A percentile compares a stretch with the other conserved stretches of the same genome.
Evolutionary conservation across 2,329 filamentous ascomycete genomes (phyloP).

Genomic region (Raffaelea deltoideospora): DNA sequence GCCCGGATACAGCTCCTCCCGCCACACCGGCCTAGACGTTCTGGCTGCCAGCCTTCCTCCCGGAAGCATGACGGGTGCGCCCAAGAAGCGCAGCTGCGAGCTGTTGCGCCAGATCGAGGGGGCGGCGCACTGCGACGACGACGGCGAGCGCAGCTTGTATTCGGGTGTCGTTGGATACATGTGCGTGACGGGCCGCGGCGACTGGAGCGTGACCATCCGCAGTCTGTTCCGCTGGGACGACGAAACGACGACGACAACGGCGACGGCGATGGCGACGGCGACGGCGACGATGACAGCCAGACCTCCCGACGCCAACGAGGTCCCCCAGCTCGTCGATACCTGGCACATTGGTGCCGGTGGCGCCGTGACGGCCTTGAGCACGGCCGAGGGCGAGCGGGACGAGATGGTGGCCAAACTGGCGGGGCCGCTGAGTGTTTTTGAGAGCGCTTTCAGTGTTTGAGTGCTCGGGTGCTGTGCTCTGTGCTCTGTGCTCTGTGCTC

Average conservation of each 20-base stretch:
- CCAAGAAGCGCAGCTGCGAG: conserved; percentile 85
- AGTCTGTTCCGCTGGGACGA: conserved; percentile 62
- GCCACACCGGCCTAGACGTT: conserved; percentile 62
- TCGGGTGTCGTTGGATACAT: conserved; percentile 83
- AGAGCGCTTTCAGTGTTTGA: conserved; percentile 2
- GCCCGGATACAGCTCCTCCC: too few species aligned
- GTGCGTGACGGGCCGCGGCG: conserved; percentile 68
- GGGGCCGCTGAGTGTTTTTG: conserved; percentile 38
- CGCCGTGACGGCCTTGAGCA: conserved; percentile 75
- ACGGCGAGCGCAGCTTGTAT: conserved; percentile 57
- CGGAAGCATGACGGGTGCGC: conserved; percentile 92
- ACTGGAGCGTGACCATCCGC: conserved; percentile 85
- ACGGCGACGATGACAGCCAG: too few species aligned
- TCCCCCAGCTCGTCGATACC: too few species aligned
- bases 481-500: too few species aligned
- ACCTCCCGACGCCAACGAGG: too few species aligned
- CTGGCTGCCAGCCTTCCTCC: conserved; percentile 68
- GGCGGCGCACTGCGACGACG: too few species aligned
- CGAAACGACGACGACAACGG: conserved; percentile 20
- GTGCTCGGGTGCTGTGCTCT: too few species aligned
- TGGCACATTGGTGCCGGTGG: conserved; percentile 87
- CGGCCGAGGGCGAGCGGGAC: conserved; percentile 64
- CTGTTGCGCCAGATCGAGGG: conserved; percentile 60
- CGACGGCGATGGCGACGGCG: conserved; percentile 6
- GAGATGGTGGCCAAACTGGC: conserved; percentile 75